phyloP scores from a whole-genome alignment of 345 rosid species.

The Eucalyptus lansdowneana region DNA sequence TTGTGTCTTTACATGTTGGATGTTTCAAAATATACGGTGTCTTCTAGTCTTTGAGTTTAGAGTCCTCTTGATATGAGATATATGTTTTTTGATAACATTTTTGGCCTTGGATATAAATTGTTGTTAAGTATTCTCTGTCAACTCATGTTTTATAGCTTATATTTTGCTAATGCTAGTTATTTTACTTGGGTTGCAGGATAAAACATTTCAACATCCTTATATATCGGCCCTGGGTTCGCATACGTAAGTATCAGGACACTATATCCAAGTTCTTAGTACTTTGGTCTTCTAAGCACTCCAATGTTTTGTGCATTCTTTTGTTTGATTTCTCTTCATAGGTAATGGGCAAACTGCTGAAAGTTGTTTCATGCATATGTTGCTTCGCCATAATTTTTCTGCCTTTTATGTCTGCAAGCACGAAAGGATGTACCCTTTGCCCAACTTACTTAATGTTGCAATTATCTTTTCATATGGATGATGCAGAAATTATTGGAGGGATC shows the following conservation, averaged over 20 bases:
- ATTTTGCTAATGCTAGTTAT: background rate
- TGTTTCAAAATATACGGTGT: background rate
- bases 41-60: background rate
- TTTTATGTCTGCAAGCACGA: background rate
- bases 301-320: background rate
- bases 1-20: background rate
- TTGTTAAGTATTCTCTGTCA: background rate
- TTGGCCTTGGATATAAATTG: background rate
- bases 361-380: background rate
- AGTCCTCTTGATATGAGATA: background rate
- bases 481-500: constrained; percentile 99
- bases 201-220: constrained; percentile 92
- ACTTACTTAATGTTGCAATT: background rate
- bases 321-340: background rate
- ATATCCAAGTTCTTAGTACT: background rate
- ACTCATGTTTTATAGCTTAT: background rate
- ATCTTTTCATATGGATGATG: background rate
- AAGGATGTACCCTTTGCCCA: background rate
- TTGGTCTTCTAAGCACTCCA: background rate
- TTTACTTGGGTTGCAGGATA: constrained; percentile 37
- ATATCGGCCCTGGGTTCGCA: constrained; percentile 90
- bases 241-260: constrained; percentile 42
- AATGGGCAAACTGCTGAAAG: background rate
- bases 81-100: background rate
- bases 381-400: background rate